Evolutionary conservation across 2,329 filamentous ascomycete species (phyloP), one percentile per base, ranked within the genome.

Genomic region (Nemania serpens): DNA sequence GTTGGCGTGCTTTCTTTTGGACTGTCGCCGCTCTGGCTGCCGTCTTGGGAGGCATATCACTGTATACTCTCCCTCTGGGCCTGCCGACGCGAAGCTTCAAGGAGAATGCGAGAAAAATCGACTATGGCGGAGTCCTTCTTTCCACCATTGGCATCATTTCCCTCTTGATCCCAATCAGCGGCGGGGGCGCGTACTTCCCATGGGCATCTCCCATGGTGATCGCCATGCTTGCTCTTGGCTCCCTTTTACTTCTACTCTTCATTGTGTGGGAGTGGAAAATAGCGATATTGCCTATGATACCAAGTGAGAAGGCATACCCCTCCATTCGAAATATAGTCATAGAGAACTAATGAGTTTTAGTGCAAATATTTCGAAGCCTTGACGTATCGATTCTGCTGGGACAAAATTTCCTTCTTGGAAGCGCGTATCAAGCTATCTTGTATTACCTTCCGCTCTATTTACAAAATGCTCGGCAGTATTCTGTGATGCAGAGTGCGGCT

Each of bases 391-490:
- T 83, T 7, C 80, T 90, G 62, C 75, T 89, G 49, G 42, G 79
- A 3, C 84, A 89, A 67, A 84, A 81, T 68, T 82, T 89, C 64
- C 73, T 90, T 20, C 79, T 88, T 20, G 85, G 87, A 5, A 76
- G 82, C 13, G 81, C 82, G 1, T 88, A 86, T 66, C 86, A 87
- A 65, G 77, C 80, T 2, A 81, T 81, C 58, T 73, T 88, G 1
- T 88, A 87, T 71, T 88, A 84, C 66, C 70, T 88, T 5, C 86
- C 86, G 1, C 74, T 88, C 0, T 89, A 86, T 70, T 83, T 85
- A 46, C 84, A 88, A 65, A 87, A 87, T 58, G 83, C 80, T 2
- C 68, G 69, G 18, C 68, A 69, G 17, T 74, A 69, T 52, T 69
- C 71, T 5, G 66, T 73, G 12, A 58, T 75, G 2, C 77, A 79